Evolutionary conservation across 2,329 filamentous ascomycete genomes (phyloP).

Genomic region (Penicillium sp.): DNA sequence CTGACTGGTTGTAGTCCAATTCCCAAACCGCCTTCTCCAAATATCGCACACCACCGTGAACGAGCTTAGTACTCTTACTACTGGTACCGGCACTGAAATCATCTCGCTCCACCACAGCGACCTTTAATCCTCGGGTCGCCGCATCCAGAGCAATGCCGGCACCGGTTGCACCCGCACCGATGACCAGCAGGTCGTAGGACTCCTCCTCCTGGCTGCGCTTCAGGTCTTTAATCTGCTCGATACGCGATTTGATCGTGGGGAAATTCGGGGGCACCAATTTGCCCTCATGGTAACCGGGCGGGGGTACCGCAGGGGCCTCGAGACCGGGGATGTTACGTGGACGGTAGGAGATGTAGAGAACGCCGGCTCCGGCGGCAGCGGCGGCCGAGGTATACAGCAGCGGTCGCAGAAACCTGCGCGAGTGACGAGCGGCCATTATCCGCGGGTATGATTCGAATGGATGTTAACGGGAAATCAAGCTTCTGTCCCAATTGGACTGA

Average conservation of each 20-base stretch:
- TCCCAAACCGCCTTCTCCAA: slow-evolving; percentile 86
- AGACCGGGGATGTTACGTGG: slow-evolving; percentile 65
- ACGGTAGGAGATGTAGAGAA: slow-evolving; percentile 62
- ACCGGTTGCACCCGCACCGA: slow-evolving; percentile 77
- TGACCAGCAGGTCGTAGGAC: slow-evolving; percentile 74
- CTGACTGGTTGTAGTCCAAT: slow-evolving; percentile 75
- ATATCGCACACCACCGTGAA: slow-evolving; percentile 82
- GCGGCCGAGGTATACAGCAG: slow-evolving; percentile 61
- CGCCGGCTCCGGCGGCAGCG: slow-evolving; percentile 54
- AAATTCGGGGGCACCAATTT: slow-evolving; percentile 56
- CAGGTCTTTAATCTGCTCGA: slow-evolving; percentile 54
- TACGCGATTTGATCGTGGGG: slow-evolving; percentile 50
- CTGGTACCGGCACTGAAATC: slow-evolving; percentile 81
- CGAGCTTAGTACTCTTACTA: slow-evolving; percentile 84
- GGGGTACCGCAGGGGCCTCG: slow-evolving; percentile 62
- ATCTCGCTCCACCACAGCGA: slow-evolving; percentile 78
- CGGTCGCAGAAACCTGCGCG: slow-evolving; percentile 55
- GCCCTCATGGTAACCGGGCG: slow-evolving; percentile 62
- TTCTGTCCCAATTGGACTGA: neutral
- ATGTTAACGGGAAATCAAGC: too few species aligned
- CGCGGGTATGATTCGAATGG: neutral
- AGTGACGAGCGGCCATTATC: slow-evolving; percentile 43
- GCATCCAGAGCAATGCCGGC: slow-evolving; percentile 80
- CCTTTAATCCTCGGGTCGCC: slow-evolving; percentile 73
- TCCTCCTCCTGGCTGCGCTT: slow-evolving; percentile 48